Evolutionary conservation across 257 asterid genomes (phyloP), one percentile per base, ranked within the genome.

Genomic region (Plantago elongata): DNA sequence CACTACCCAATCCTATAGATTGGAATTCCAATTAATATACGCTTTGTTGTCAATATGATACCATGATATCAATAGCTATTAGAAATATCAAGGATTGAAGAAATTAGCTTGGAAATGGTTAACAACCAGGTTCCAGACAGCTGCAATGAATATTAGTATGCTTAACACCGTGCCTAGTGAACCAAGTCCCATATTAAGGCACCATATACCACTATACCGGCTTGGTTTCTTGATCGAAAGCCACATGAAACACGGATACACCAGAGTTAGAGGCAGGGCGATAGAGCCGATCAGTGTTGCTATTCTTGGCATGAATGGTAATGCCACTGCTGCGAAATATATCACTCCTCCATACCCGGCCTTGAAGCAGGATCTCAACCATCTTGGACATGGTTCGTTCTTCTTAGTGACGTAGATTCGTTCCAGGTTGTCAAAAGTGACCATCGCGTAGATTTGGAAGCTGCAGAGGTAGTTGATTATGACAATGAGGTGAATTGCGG

Each of bases 191-290:
- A 77, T 0, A 60, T 90, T 84, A 7, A 84, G 52, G 16, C 76
- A 77, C 93, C 94, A 84, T 64, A 61, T 63, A 11, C 45, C 37
- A 61, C 81, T 70, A 29, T 46, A 51, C 10, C 50, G 62, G 8
- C 13, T 54, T 11, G 92, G 85, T 30, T 80, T 83, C 72, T 78
- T 77, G 57, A 87, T 76, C 16, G 77, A 69, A 42, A 81, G 51
- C 92, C 92, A 87, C 90, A 84, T 90, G 68, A 87, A 70, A 65
- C 95, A 90, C 6, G 97, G 97, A 51, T 84, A 87, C 1, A 68
- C 79, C 22, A 83, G 50, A 5, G 87, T 78, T 1, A 90, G 60
- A 9, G 87, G 95, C 46, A 87, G 66, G 0, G 79, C 76, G 7
- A 84, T 40, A 1, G 84, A 82, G 3, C 95, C 95, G 1, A 85